Evolutionary conservation across 495 filamentous ascomycete genomes (phyloP).

Genomic region (Penicillium longicatenatum): DNA sequence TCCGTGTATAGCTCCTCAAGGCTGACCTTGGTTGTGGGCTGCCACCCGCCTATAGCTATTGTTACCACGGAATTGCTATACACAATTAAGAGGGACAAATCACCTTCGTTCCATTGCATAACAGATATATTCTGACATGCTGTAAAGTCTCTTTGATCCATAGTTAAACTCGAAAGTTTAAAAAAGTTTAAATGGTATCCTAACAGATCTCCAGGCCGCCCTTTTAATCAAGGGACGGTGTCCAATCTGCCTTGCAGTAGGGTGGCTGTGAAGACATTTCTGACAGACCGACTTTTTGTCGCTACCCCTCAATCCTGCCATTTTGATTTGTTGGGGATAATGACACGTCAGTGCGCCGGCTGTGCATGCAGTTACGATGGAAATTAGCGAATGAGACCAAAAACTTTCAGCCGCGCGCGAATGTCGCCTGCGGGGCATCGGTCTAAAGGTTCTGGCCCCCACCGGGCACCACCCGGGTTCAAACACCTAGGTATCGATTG

Average conservation of each 20-base stretch:
- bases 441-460: neutral
- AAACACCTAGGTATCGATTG: neutral
- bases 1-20: neutral
- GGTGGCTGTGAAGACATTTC: neutral
- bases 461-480: neutral
- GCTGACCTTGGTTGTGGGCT: neutral
- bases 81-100: neutral
- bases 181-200: neutral
- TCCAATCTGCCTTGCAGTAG: neutral
- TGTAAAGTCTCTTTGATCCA: neutral
- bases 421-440: neutral
- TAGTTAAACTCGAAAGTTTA: neutral
- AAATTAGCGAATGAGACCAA: neutral
- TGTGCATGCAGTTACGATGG: neutral
- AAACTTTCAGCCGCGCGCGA: neutral
- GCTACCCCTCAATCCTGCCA: neutral
- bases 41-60: neutral
- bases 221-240: neutral
- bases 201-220: neutral
- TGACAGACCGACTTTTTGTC: neutral
- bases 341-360: neutral
- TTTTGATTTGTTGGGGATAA: neutral
- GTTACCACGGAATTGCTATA: neutral
- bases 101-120: neutral
- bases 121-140: neutral